phyloP scores from a whole-genome alignment of 192 early-diverging fungal species.

The Jimgerdemannia lactiflua region DNA sequence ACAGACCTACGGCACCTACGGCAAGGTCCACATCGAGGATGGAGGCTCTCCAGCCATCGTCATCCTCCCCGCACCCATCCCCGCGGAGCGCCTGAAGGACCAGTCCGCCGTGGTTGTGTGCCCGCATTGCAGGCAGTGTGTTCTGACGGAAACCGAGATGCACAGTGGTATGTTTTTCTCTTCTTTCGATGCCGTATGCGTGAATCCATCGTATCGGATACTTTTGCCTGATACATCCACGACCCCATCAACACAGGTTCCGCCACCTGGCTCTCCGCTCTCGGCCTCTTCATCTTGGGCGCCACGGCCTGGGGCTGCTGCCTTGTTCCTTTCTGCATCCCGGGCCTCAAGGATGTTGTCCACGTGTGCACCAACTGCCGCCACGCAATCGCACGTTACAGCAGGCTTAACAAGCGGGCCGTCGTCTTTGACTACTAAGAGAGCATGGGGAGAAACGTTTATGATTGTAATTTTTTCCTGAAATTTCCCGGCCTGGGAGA shows the following conservation, averaged over 20 bases:
- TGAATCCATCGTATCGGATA: neutral
- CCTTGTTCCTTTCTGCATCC: conserved; percentile 14
- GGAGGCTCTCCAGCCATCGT: neutral
- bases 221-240: neutral
- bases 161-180: neutral
- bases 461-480: too few relatives aligned
- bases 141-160: neutral
- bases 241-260: neutral
- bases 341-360: conserved; percentile 7
- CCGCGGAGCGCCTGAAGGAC: neutral
- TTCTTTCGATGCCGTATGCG: neutral
- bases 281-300: conserved; percentile 11
- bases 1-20: neutral
- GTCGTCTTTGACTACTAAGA: neutral
- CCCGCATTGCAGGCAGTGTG: conserved; percentile 1
- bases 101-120: neutral
- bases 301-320: conserved; percentile 9
- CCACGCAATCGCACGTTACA: neutral
- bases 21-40: neutral
- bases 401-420: neutral
- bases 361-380: conserved; percentile 5
- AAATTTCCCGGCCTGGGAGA: too few relatives aligned
- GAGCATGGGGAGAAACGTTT: too few relatives aligned
- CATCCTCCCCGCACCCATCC: neutral
- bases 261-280: neutral